phyloP scores from a whole-genome alignment of 306 rosid species.

The Cajanus cajan region DNA sequence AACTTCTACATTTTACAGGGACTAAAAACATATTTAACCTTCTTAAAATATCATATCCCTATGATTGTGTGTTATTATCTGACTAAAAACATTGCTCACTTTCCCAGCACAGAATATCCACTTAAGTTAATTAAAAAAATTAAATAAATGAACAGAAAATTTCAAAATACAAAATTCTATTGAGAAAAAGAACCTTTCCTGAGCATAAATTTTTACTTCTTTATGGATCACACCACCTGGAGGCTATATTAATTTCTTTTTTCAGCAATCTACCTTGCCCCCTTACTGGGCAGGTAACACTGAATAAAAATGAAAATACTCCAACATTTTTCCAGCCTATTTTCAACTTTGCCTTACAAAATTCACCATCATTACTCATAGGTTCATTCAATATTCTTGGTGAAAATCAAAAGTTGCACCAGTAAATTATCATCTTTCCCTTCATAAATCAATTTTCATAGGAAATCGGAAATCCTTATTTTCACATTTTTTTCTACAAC shows the following conservation, averaged over 20 bases:
- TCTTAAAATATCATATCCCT: background rate
- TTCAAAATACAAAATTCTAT: background rate
- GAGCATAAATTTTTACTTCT: background rate
- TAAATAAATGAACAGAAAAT: background rate
- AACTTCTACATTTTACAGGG: no score
- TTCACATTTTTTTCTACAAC: slow-evolving; percentile 6
- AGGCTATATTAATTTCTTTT: background rate
- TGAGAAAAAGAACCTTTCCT: background rate
- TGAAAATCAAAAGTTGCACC: background rate
- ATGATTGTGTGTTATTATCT: background rate
- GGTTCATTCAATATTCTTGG: background rate
- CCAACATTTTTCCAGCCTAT: background rate
- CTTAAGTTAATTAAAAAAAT: background rate
- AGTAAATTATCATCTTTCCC: background rate
- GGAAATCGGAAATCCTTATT: background rate
- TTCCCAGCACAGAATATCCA: background rate
- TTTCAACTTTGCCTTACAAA: background rate
- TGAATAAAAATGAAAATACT: background rate
- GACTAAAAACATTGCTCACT: background rate
- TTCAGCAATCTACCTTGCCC: background rate
- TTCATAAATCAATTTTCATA: background rate
- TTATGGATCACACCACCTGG: background rate
- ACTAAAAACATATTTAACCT: background rate
- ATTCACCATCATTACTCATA: background rate
- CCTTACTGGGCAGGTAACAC: background rate